Evolutionary conservation across 768 basidiomycete genomes (phyloP), one percentile per base, ranked within the genome.

Genomic region (Tephrocybe rancida): DNA sequence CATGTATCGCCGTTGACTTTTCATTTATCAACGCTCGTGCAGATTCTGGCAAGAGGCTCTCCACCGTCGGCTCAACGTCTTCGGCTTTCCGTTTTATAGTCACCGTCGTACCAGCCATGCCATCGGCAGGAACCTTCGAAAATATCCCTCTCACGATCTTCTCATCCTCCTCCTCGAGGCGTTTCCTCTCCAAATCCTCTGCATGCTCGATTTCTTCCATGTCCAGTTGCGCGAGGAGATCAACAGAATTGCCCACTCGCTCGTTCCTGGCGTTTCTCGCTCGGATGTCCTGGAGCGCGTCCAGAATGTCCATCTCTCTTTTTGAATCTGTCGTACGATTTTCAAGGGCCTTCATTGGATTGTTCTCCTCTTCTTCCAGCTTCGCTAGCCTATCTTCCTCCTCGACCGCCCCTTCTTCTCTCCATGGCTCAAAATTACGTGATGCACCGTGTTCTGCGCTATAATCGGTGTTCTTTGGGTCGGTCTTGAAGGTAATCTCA

Each of bases 401-500:
- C 61, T 92, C 85, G 2, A 78, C 84, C 0, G 82, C 87, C 59
- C 79, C 63, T 65, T 93, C 88, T 50, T 95, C 93, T 62, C 93
- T 74, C 95, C 95, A 98, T 11, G 95, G 94, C 72, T 99, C 97
- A 65, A 98, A 98, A 68, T 98, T 99, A 4, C 97, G 85, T 3
- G 91, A 94, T 25, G 97, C 97, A 26, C 97, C 97, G 65, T 98
- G 96, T 72, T 99, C 96, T 38, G 92, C 93, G 18, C 79, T 37
- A 61, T 96, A 96, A 67, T 96, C 94, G 0, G 95, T 95, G 67
- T 97, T 95, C 80, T 96, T 96, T 18, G 96, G 96, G 67, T 99
- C 96, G 0, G 97, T 99, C 71, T 98, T 98, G 86, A 99, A 99
- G 0, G 97, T 98, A 60, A 99, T 98, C 68, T 99, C 97, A 8